These are phyloP conservation scores for Pyrrhoderma lamaoense DNA, from an alignment of 1,284 basidiomycete genomes.

Conservation along the genomic window DNA sequence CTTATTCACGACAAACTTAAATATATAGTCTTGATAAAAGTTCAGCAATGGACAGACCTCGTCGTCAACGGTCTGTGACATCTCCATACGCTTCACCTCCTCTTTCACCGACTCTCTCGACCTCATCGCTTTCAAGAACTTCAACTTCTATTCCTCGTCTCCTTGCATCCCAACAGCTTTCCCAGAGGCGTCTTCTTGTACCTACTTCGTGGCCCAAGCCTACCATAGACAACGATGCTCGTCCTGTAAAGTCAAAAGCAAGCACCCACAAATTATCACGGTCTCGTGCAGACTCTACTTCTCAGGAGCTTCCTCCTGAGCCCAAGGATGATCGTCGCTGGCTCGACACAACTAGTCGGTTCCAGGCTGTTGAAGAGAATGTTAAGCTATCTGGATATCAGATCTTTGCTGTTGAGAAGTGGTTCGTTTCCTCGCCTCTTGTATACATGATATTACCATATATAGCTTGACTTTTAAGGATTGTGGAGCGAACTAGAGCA, in stretches of 20 bases:
- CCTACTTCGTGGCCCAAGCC: slow-evolving; percentile 7
- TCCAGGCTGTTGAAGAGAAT: slow-evolving; percentile 41
- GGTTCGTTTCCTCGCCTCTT: slow-evolving; percentile 35
- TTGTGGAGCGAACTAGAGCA: slow-evolving; percentile 55
- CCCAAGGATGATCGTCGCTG: slow-evolving; percentile 5
- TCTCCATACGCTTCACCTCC: slow-evolving; percentile 7
- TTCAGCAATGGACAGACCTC: background rate
- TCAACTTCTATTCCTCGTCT: slow-evolving; percentile 3
- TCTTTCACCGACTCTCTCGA: slow-evolving; percentile 11
- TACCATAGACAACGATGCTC: background rate
- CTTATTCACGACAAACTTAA: no score
- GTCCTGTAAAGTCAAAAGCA: slow-evolving; percentile 9
- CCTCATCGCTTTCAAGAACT: slow-evolving; percentile 3
- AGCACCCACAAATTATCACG: slow-evolving; percentile 6
- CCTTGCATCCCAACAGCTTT: slow-evolving; percentile 3
- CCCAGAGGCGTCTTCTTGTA: slow-evolving; percentile 14
- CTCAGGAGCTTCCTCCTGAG: background rate
- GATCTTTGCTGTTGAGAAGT: slow-evolving; percentile 78
- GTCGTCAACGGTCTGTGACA: background rate
- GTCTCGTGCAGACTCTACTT: slow-evolving; percentile 10
- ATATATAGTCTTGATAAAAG: no score
- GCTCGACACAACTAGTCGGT: slow-evolving; percentile 23
- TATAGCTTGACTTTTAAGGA: slow-evolving; percentile 34
- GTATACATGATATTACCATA: background rate
- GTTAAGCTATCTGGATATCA: slow-evolving; percentile 55